Evolutionary conservation across 805 yeast genomes (phyloP), one percentile per base, ranked within the genome.

Genomic region (Wickerhamomyces bisporus): DNA sequence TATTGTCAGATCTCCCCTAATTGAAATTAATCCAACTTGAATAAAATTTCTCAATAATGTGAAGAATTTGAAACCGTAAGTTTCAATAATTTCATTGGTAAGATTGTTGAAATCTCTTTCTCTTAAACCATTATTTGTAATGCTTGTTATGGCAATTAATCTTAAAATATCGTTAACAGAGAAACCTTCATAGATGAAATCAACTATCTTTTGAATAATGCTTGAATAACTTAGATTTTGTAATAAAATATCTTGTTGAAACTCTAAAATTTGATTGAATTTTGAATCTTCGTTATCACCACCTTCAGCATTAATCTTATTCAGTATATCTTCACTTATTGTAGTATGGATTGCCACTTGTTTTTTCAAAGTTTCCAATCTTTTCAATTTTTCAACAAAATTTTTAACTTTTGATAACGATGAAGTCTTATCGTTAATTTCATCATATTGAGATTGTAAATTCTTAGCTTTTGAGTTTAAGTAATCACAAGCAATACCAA

Each of bases 401-500:
- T 68, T 62, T 52, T 80, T 80, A 47, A 89, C 82, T 48, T 83
- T 81, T 17, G 31, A 12, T 17, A 29, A 18, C 5, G 31, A 29
- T 16, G 31, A 17, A n/a, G 16, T 18, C n/a, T 30, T 30, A 13
- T 30, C 12, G 13, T 18, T 30, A 5, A 30, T 4, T 36, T 65
- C 66, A 37, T 81, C 86, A 54, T 78, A 86, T 50, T 80, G 80
- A 5, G 65, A 62, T 56, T 87, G 94, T 31, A 93, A 63, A 32
- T 69, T 62, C 45, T 76, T 79, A 0, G 97, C 97, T 40, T 78
- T 65, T 19, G 65, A 57, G 56, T 87, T 89, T 32, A 93, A 67
- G 19, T 70, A 68, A 6, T 76, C 71, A 2, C 97, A 97, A 26
- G 89, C 81, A 19, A 79, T 71, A 2, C 89, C 83, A 58, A 93